Evolutionary conservation across 306 rosid species (phyloP).

Genomic region (Senna tora): DNA sequence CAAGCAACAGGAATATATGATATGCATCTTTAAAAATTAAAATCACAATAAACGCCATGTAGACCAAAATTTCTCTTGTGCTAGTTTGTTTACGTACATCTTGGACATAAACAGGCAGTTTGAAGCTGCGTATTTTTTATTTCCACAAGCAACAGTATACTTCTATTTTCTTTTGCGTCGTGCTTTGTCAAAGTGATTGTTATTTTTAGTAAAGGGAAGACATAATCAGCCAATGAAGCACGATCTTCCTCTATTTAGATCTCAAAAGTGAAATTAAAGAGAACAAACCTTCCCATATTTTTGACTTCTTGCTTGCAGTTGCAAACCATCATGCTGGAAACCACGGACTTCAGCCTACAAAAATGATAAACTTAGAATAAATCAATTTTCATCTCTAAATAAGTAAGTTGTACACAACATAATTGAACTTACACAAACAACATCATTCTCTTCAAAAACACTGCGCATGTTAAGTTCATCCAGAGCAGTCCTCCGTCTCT

Average conservation of each 20-base stretch:
- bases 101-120: slow-evolving; percentile 14
- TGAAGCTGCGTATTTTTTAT: slow-evolving; percentile 12
- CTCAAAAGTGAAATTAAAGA: background rate
- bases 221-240: slow-evolving; percentile 2
- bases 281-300: slow-evolving; percentile 85
- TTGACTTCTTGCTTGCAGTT: slow-evolving; percentile 96
- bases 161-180: slow-evolving; percentile 3
- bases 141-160: slow-evolving; percentile 10
- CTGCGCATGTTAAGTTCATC: slow-evolving; percentile 96
- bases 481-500: slow-evolving; percentile 88
- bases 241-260: background rate
- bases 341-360: slow-evolving; percentile 91
- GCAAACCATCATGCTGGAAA: slow-evolving; percentile 83
- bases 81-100: slow-evolving; percentile 11
- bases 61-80: slow-evolving; percentile 1
- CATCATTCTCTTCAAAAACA: slow-evolving; percentile 85
- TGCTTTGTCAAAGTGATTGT: background rate
- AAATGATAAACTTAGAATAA: background rate
- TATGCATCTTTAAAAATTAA: background rate
- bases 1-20: slow-evolving; percentile 28
- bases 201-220: slow-evolving; percentile 2
- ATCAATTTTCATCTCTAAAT: background rate
- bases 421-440: slow-evolving; percentile 64
- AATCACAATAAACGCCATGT: slow-evolving; percentile 6
- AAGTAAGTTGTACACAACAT: background rate